phyloP scores from a whole-genome alignment of 768 basidiomycete species.

The Rhizopogon salebrosus region DNA sequence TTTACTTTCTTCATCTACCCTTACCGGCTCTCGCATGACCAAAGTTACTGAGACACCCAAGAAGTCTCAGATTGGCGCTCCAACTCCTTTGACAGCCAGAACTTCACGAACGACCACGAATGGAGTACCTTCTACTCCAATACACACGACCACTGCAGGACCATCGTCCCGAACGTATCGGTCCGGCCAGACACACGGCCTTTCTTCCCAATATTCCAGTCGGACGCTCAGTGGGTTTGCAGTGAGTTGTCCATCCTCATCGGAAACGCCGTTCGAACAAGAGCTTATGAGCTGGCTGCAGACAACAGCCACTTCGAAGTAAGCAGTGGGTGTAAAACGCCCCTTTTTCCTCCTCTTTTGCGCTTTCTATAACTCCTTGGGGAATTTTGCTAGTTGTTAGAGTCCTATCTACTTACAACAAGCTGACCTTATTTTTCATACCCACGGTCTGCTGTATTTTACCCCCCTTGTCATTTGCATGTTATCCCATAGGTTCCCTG shows the following conservation, averaged over 20 bases:
- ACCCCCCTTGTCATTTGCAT: constrained; percentile 31
- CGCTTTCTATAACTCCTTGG: constrained; percentile 7
- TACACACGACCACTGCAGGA: constrained; percentile 51
- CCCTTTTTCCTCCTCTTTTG: constrained; percentile 4
- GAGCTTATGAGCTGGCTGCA: constrained; percentile 34
- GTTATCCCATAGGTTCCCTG: constrained; percentile 31
- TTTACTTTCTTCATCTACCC: constrained; percentile 53
- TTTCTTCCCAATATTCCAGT: constrained; percentile 72
- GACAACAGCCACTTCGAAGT: constrained; percentile 29
- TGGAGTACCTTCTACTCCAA: constrained; percentile 54
- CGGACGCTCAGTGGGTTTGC: constrained; percentile 67
- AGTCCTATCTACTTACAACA: constrained; percentile 18
- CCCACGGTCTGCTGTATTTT: constrained; percentile 38
- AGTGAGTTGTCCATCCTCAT: constrained; percentile 42
- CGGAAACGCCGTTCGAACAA: constrained; percentile 28
- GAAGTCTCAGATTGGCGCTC: constrained; percentile 86
- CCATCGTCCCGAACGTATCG: constrained; percentile 64
- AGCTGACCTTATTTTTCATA: constrained; percentile 37
- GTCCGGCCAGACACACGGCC: constrained; percentile 61
- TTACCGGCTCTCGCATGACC: constrained; percentile 44
- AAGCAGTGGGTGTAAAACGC: constrained; percentile 6
- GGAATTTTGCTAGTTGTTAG: constrained; percentile 24
- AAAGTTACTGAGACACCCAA: constrained; percentile 75
- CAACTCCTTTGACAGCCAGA: constrained; percentile 82
- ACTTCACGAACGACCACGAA: constrained; percentile 49